Evolutionary conservation across 1,139 yeast genomes (phyloP).

Genomic region (Oligophagozyma castellii): DNA sequence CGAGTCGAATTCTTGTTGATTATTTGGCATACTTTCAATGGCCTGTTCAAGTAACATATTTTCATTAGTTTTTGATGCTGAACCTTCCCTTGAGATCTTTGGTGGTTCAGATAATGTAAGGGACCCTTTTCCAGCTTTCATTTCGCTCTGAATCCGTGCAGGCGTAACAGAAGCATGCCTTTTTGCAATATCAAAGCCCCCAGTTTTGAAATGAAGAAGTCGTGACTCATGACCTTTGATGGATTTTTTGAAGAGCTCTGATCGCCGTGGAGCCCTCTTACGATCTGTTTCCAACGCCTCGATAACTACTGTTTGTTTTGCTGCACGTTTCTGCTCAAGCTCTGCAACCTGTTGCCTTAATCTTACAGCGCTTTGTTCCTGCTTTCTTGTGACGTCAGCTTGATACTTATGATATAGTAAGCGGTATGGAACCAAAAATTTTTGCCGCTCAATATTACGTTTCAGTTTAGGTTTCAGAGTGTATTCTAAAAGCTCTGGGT

Average conservation of each 20-base stretch:
- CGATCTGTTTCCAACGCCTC: slow-evolving; percentile 8
- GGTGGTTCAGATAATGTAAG: slow-evolving; percentile 6
- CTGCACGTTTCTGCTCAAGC: slow-evolving; percentile 31
- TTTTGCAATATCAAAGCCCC: slow-evolving; percentile 9
- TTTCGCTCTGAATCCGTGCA: slow-evolving; percentile 1
- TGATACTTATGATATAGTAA: slow-evolving; percentile 31
- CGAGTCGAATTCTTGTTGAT: no score
- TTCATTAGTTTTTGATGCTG: background rate
- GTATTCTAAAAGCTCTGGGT: slow-evolving; percentile 6
- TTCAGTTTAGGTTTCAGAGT: slow-evolving; percentile 7
- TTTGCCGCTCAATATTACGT: slow-evolving; percentile 12
- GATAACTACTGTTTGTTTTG: slow-evolving; percentile 31
- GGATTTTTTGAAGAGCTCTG: slow-evolving; percentile 12
- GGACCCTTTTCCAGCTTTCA: slow-evolving; percentile 19
- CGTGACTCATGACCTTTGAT: slow-evolving; percentile 13
- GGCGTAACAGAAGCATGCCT: slow-evolving; percentile 1
- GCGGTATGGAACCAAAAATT: slow-evolving; percentile 26
- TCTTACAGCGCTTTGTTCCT: slow-evolving; percentile 37
- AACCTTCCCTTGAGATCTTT: background rate
- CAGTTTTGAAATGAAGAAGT: slow-evolving; percentile 14
- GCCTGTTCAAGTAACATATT: background rate
- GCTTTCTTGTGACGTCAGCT: slow-evolving; percentile 33
- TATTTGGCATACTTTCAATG: no score
- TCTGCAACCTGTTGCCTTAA: slow-evolving; percentile 33
- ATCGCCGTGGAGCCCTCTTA: slow-evolving; percentile 3